Evolutionary conservation across 192 early-diverging fungal species (phyloP), one percentile per base, ranked within the genome.

Genomic region (Allomyces arbusculus): DNA sequence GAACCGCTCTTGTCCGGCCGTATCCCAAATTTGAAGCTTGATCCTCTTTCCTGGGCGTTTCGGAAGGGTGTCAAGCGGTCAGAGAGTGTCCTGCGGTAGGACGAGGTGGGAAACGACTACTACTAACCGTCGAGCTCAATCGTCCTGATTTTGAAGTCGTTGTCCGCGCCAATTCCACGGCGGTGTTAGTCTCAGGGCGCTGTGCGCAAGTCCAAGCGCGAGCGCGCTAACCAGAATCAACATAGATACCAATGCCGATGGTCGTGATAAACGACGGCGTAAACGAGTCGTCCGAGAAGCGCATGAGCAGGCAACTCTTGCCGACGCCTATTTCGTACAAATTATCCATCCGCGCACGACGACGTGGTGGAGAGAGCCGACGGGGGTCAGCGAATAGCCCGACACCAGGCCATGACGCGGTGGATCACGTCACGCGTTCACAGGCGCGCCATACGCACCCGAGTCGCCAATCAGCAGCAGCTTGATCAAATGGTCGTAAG

Each of bases 1-100:
- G 82, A 96, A 99, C 65, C 95, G 87, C 74, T 99, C 95, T 79
- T 97, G 95, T 58, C 95, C 94, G 23, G 94, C 94, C 9, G 94
- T 99, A 78, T 99, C 94, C 95, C 95, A 99, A 70, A 99, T 99
- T 77, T 99, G 95, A 45, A 99, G 83, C 80, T 99, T 99, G 74
- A 99, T 95, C 67, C 93, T 86, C 81, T 97, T 97, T 65, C 94
- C 50, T 58, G 33, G 33, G 8, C 33, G 33, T 40, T 40, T 40
- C 33, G 33, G 33, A 40, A 3, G 7, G 33, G 33, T 40, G 7
- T 40, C 2, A 7, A 8, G 33, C 33, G 33, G 33, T 40, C 33
- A 40, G 33, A 40, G 33, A 40, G 33, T 3, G 33, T 8, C 33
- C 33, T 40, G 33, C 3, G 33, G 8, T 7, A 40, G 33, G 3